A percentile compares a stretch with the other conserved stretches of the same genome.
Conservation (phyloP, 305 asterid genomes). For the Fraxinus dipetala region DNA sequence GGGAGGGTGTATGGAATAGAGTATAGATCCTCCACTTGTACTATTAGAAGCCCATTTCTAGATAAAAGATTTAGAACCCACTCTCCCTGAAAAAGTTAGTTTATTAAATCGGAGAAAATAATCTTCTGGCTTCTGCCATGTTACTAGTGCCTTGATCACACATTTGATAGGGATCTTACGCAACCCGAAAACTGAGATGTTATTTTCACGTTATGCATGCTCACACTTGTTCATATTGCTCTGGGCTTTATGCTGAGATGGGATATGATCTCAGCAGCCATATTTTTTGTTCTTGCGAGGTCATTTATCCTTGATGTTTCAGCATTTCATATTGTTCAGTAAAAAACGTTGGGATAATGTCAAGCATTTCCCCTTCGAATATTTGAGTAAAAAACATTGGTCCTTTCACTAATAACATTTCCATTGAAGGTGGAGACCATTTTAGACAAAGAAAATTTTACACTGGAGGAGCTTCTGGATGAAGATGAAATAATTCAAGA, state of each 20-base stretch:
- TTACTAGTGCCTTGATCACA: background rate
- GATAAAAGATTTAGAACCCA: background rate
- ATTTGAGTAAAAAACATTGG: slow-evolving; percentile 14
- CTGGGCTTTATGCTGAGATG: background rate
- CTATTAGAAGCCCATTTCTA: slow-evolving; percentile 2
- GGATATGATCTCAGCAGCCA: background rate
- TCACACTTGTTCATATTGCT: background rate
- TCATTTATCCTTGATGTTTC: background rate
- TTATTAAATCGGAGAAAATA: background rate
- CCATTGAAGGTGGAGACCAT: slow-evolving; percentile 66
- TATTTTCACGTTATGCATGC: slow-evolving; percentile 2
- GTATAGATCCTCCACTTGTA: background rate
- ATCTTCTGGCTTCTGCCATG: background rate
- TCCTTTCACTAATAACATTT: background rate
- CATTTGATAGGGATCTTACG: slow-evolving; percentile 2
- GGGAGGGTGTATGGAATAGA: background rate
- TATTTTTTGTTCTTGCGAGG: background rate
- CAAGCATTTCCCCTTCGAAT: background rate
- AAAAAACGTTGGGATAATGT: background rate
- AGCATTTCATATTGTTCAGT: slow-evolving; percentile 3
- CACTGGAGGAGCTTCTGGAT: slow-evolving; percentile 69
- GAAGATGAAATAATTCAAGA: slow-evolving; percentile 86
- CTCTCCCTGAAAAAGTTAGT: background rate
- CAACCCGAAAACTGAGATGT: background rate
- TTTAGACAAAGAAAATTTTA: slow-evolving; percentile 59